Conservation (phyloP, 2,329 filamentous ascomycete species). For the Ascochyta pisi region DNA sequence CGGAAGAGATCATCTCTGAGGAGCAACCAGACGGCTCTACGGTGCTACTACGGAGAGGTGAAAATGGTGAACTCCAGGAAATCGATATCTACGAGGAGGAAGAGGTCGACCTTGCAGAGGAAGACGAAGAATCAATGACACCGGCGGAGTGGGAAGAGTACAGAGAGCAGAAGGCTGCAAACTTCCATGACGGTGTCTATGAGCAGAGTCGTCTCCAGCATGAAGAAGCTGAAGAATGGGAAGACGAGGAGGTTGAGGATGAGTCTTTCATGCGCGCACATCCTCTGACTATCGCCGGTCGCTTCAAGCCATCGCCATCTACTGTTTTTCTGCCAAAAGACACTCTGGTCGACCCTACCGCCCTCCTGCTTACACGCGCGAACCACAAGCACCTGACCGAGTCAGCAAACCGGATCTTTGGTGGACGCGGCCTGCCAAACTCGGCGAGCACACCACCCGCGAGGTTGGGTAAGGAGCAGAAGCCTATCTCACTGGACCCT, state of each 20-base stretch:
- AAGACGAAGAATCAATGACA: constrained; percentile 38
- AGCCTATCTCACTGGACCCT: constrained; percentile 69
- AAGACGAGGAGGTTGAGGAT: constrained; percentile 39
- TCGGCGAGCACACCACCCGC: constrained; percentile 72
- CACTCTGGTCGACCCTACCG: constrained; percentile 74
- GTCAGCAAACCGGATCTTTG: constrained; percentile 76
- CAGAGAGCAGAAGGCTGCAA: constrained; percentile 39
- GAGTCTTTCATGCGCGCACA: constrained; percentile 68
- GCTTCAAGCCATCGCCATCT: constrained; percentile 73
- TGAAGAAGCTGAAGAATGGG: constrained; percentile 50
- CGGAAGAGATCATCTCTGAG: constrained; percentile 52
- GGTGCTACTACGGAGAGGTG: constrained; percentile 61
- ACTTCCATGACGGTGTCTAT: constrained; percentile 45
- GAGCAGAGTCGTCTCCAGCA: constrained; percentile 54
- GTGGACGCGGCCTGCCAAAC: constrained; percentile 76
- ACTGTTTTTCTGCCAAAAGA: constrained; percentile 77
- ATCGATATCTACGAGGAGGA: constrained; percentile 52
- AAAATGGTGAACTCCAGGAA: constrained; percentile 68
- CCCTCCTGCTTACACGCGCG: constrained; percentile 69
- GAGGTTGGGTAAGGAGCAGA: constrained; percentile 64
- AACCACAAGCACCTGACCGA: constrained; percentile 74
- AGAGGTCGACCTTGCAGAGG: constrained; percentile 43
- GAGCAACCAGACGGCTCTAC: constrained; percentile 39
- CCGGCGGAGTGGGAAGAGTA: constrained; percentile 45
- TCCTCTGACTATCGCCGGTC: constrained; percentile 74